Evolutionary conservation across 1,284 basidiomycete genomes (phyloP).

Genomic region (Omphalotus olearius): DNA sequence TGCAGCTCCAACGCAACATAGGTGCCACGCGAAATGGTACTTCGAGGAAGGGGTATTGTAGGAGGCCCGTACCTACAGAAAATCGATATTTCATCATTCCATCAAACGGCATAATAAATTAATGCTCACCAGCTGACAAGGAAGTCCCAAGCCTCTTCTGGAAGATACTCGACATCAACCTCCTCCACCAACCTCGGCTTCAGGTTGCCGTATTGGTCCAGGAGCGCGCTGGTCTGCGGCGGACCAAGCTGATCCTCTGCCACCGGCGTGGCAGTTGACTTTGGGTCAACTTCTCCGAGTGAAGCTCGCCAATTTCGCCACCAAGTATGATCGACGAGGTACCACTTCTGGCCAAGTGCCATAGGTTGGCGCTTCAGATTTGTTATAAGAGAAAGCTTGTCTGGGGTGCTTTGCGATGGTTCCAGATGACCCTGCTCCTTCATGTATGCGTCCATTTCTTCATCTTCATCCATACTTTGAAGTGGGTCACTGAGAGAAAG

Average conservation of each 20-base stretch:
- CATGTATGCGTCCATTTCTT: conserved; percentile 72
- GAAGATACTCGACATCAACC: conserved; percentile 77
- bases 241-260: conserved; percentile 64
- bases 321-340: conserved; percentile 69
- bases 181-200: conserved; percentile 52
- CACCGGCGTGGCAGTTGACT: conserved; percentile 53
- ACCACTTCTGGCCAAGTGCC: conserved; percentile 72
- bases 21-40: conserved; percentile 55
- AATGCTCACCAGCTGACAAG: conserved; percentile 62
- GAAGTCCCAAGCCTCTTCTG: conserved; percentile 67
- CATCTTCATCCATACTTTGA: conserved; percentile 17
- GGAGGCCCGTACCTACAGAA: conserved; percentile 65
- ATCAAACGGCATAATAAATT: not conserved
- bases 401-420: conserved; percentile 18
- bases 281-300: conserved; percentile 24
- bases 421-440: conserved; percentile 53
- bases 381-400: conserved; percentile 49
- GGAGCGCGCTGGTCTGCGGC: conserved; percentile 67
- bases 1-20: conserved; percentile 71
- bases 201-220: conserved; percentile 52
- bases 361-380: conserved; percentile 44
- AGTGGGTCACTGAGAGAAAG: conserved; percentile 31
- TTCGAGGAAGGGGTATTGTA: conserved; percentile 52
- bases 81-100: conserved; percentile 7
- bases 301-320: conserved; percentile 69